These are phyloP conservation scores for Phaffia australis DNA, from an alignment of 768 basidiomycete species.

Conservation along the genomic window DNA sequence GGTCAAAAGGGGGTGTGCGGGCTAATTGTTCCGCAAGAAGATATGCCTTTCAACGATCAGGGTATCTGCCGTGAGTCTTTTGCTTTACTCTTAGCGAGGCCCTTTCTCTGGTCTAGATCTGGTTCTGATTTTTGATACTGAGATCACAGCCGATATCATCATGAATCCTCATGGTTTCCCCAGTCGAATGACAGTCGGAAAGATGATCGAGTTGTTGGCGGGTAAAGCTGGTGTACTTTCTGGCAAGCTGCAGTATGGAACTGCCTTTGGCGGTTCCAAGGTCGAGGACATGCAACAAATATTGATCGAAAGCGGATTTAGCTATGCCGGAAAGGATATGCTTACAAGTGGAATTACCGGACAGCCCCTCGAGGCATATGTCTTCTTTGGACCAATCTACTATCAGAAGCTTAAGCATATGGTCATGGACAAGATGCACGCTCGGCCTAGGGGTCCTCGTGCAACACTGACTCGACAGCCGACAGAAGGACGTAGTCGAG, in stretches of 20 bases:
- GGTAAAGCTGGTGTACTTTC: constrained; percentile 57
- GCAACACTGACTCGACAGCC: constrained; percentile 95
- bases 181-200: constrained; percentile 91
- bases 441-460: constrained; percentile 90
- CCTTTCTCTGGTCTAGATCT: not conserved
- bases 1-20: constrained; percentile 99
- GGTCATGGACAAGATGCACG: constrained; percentile 99
- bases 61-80: constrained; percentile 60
- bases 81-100: not conserved
- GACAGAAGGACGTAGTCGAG: constrained; percentile 93
- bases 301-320: constrained; percentile 87
- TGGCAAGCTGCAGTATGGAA: constrained; percentile 35
- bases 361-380: constrained; percentile 89
- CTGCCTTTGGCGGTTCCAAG: constrained; percentile 94
- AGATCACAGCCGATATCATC: constrained; percentile 62
- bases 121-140: no score
- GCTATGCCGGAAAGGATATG: constrained; percentile 98
- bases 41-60: constrained; percentile 98
- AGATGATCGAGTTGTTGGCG: constrained; percentile 96
- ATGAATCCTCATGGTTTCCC: constrained; percentile 99
- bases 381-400: constrained; percentile 97
- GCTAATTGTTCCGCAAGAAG: constrained; percentile 94
- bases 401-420: constrained; percentile 98
- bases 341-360: constrained; percentile 96
- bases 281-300: constrained; percentile 98